Conservation (phyloP, 2,329 filamentous ascomycete genomes). For the Hypoxylon sp. region DNA sequence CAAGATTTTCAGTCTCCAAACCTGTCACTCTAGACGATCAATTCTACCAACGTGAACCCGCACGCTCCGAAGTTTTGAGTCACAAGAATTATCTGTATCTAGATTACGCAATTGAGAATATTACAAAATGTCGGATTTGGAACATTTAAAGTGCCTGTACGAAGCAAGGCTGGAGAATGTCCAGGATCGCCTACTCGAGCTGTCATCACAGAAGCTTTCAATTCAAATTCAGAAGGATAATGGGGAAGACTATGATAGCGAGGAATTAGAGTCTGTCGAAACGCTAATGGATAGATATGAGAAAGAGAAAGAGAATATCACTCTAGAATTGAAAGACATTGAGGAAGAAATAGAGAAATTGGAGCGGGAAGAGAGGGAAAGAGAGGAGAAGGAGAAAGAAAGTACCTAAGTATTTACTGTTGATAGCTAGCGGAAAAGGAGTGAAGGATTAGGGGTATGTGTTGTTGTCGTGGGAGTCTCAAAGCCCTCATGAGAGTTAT, state of each 20-base stretch:
- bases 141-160: background rate
- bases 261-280: background rate
- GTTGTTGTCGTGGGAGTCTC: background rate
- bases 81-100: background rate
- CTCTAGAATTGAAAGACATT: background rate
- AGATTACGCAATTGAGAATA: background rate
- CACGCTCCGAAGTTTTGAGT: background rate
- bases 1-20: background rate
- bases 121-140: background rate
- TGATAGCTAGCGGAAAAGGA: no score
- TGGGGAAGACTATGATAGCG: background rate
- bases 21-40: background rate
- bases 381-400: background rate
- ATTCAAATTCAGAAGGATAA: background rate
- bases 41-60: background rate
- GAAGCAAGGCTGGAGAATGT: background rate
- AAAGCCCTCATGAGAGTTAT: no score
- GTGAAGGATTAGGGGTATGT: background rate
- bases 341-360: conserved; percentile 1
- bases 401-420: no score
- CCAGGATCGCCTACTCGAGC: background rate
- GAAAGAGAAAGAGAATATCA: background rate
- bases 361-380: background rate
- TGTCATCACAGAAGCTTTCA: background rate
- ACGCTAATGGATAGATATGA: background rate